A percentile compares a stretch with the other conserved stretches of the same genome.
phyloP scores from a whole-genome alignment of 805 yeast species.

The Wickerhamomyces queroliae region DNA sequence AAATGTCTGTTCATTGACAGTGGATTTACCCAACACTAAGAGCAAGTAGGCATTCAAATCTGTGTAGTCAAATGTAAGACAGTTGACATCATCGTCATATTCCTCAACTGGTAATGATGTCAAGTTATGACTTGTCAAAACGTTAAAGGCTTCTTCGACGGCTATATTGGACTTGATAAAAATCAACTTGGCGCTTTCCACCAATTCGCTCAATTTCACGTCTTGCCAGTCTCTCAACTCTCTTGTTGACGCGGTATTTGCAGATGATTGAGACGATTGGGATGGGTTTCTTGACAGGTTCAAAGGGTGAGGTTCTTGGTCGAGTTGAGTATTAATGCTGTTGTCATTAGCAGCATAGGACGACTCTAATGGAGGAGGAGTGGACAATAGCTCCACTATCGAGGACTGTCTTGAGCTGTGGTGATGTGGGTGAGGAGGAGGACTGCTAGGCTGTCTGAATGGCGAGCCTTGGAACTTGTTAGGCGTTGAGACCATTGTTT shows the following conservation, averaged over 20 bases:
- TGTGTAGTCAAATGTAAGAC: constrained; percentile 85
- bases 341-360: no score
- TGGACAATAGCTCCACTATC: constrained; percentile 66
- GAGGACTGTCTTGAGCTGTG: constrained; percentile 51
- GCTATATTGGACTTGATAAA: constrained; percentile 60
- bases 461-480: constrained; percentile 29
- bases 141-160: constrained; percentile 86
- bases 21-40: constrained; percentile 71
- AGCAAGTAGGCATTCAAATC: constrained; percentile 85
- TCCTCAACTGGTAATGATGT: constrained; percentile 82
- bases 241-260: constrained; percentile 59
- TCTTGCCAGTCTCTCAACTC: constrained; percentile 66
- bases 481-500: constrained; percentile 17
- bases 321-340: constrained; percentile 7
- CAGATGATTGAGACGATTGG: constrained; percentile 44
- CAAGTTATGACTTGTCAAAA: constrained; percentile 61
- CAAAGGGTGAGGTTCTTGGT: constrained; percentile 5
- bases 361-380: constrained; percentile 61
- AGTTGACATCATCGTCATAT: constrained; percentile 50
- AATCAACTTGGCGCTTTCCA: constrained; percentile 73
- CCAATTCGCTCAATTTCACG: constrained; percentile 63
- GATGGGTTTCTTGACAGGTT: constrained; percentile 21
- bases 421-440: constrained; percentile 23
- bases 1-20: constrained; percentile 27
- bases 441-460: constrained; percentile 25